Percentiles rank a stretch among this genome's conserved stretches.
These are phyloP conservation scores for Dendrobium chrysotoxum DNA, from an alignment of 106 monocot species.

Conservation along the genomic window DNA sequence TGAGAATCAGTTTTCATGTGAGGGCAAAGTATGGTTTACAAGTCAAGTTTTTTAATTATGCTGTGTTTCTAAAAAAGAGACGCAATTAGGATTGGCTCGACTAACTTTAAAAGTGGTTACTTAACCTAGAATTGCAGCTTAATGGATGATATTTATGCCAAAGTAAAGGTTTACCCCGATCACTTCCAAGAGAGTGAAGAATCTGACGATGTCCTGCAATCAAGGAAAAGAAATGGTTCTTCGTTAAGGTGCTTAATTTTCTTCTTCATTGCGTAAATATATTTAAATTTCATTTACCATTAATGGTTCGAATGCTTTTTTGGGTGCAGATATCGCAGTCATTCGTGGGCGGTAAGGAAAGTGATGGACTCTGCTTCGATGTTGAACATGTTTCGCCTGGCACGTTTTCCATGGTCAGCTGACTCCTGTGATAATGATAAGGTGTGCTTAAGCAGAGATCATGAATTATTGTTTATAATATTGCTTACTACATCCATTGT, in stretches of 20 bases:
- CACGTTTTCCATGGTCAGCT: slow-evolving; percentile 54
- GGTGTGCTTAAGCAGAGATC: slow-evolving; percentile 20
- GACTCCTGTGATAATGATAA: slow-evolving; percentile 39
- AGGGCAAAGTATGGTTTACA: not conserved
- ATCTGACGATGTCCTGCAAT: slow-evolving; percentile 28
- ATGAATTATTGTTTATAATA: not conserved
- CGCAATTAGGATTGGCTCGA: not conserved
- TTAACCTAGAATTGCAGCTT: not conserved
- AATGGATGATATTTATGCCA: slow-evolving; percentile 80
- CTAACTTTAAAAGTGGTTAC: not conserved
- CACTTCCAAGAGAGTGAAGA: slow-evolving; percentile 50
- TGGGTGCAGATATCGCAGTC: slow-evolving; percentile 46
- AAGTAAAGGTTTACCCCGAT: slow-evolving; percentile 53
- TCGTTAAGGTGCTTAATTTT: slow-evolving; percentile 45
- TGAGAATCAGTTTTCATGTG: slow-evolving; percentile 1
- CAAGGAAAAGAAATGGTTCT: slow-evolving; percentile 24
- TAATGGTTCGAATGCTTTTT: slow-evolving; percentile 8
- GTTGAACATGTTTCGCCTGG: slow-evolving; percentile 59
- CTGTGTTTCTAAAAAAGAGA: not conserved
- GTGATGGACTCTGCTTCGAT: slow-evolving; percentile 61
- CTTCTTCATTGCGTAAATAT: not conserved
- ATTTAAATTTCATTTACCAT: slow-evolving; percentile 4
- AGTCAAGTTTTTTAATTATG: not conserved
- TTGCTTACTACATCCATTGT: not conserved
- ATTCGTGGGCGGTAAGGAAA: slow-evolving; percentile 34